Conservation (phyloP, 192 early-diverging fungal genomes). For the Dissophora globulifera region DNA sequence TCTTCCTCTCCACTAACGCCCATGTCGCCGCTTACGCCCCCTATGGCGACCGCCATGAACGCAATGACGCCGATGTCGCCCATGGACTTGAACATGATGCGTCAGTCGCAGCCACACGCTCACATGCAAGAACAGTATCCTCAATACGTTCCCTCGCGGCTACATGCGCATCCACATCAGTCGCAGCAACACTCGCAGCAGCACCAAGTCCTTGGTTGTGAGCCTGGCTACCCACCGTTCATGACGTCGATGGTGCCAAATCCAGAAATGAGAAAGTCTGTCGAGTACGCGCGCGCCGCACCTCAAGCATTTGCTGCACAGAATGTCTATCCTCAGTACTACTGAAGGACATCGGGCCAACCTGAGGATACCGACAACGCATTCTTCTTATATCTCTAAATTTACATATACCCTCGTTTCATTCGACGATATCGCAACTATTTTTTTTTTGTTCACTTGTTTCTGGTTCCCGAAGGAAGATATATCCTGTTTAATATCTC, state of each 20-base stretch:
- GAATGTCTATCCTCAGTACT: conserved; percentile 14
- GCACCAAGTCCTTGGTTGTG: conserved; percentile 13
- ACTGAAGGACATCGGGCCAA: conserved; percentile 11
- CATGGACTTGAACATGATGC: conserved; percentile 22
- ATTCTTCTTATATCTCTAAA: background rate
- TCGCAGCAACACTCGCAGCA: too few species aligned
- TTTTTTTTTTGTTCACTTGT: background rate
- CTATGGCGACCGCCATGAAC: conserved; percentile 21
- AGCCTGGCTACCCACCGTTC: conserved; percentile 14
- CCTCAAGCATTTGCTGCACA: background rate
- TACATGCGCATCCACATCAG: conserved; percentile 7
- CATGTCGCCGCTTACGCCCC: conserved; percentile 37
- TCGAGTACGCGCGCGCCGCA: background rate
- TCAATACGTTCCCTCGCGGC: background rate
- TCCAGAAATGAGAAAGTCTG: background rate
- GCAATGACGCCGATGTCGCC: background rate
- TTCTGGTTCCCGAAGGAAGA: too few species aligned
- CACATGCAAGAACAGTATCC: conserved; percentile 14
- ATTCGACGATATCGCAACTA: background rate
- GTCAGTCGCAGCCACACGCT: conserved; percentile 14
- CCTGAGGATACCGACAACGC: too few species aligned
- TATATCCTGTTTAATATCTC: too few species aligned
- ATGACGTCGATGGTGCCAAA: conserved; percentile 6
- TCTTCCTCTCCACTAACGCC: conserved; percentile 33
- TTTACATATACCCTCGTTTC: background rate